Conservation (phyloP, 805 yeast species). For the Myxozyma sirexii region DNA sequence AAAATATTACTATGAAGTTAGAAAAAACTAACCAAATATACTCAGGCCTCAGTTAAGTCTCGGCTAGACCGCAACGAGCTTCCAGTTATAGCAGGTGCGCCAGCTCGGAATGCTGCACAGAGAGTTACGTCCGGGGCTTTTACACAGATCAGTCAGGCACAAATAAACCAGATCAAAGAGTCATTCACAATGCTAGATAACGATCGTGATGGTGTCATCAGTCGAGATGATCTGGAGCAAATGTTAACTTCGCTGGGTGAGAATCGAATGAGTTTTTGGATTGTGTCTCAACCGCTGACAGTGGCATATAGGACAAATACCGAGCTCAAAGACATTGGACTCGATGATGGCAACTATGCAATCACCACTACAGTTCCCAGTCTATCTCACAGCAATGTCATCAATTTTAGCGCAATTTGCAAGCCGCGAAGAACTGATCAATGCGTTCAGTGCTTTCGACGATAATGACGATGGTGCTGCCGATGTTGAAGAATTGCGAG, state of each 20-base stretch:
- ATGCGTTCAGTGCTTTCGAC: slow-evolving; percentile 62
- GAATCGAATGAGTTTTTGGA: neutral
- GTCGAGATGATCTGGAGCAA: slow-evolving; percentile 46
- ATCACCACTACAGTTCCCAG: slow-evolving; percentile 59
- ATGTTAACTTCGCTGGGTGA: slow-evolving; percentile 56
- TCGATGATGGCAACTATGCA: slow-evolving; percentile 53
- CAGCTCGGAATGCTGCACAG: neutral
- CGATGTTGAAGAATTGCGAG: slow-evolving; percentile 53
- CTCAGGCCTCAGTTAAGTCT: neutral
- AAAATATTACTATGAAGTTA: neutral
- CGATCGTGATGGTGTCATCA: slow-evolving; percentile 66
- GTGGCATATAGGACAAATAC: slow-evolving; percentile 42
- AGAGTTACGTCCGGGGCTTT: slow-evolving; percentile 30
- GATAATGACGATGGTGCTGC: slow-evolving; percentile 47
- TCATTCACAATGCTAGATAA: slow-evolving; percentile 81
- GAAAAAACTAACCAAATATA: neutral
- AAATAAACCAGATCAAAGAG: slow-evolving; percentile 67
- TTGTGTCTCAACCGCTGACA: neutral
- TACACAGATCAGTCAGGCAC: slow-evolving; percentile 54
- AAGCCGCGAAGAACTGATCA: slow-evolving; percentile 52
- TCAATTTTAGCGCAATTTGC: slow-evolving; percentile 55
- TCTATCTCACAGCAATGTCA: slow-evolving; percentile 66
- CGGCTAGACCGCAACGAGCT: neutral
- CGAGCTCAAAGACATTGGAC: slow-evolving; percentile 48
- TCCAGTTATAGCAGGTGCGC: neutral